Evolutionary conservation across 2,329 filamentous ascomycete genomes (phyloP).

Genomic region (Aspergillus hortae): DNA sequence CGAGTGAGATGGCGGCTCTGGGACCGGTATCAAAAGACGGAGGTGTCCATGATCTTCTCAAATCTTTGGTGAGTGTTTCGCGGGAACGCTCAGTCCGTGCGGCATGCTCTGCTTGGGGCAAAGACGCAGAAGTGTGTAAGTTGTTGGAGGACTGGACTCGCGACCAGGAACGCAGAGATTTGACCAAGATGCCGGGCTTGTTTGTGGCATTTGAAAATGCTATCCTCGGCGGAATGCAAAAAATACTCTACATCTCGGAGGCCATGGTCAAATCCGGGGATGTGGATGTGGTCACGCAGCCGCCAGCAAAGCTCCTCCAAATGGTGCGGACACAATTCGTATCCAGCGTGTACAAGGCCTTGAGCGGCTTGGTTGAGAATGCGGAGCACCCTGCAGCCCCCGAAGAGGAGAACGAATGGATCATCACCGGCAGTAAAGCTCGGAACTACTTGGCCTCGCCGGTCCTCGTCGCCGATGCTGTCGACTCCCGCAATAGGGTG

Average conservation of each 20-base stretch:
- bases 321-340: constrained; percentile 92
- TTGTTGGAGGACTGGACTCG: constrained; percentile 91
- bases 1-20: constrained; percentile 78
- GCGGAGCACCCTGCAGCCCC: constrained; percentile 72
- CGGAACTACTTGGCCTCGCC: constrained; percentile 30
- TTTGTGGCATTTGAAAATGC: constrained; percentile 84
- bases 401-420: constrained; percentile 53
- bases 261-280: constrained; percentile 71
- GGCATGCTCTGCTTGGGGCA: constrained; percentile 86
- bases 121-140: constrained; percentile 88
- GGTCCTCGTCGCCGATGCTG: constrained; percentile 46
- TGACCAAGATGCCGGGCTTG: constrained; percentile 84
- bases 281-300: constrained; percentile 76
- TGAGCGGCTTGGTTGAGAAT: constrained; percentile 96
- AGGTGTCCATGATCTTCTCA: constrained; percentile 67
- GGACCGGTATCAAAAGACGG: constrained; percentile 58
- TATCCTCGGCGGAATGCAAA: constrained; percentile 83
- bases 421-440: constrained; percentile 42
- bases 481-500: constrained; percentile 54
- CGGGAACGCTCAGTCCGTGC: constrained; percentile 83
- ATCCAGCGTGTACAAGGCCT: constrained; percentile 85
- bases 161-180: constrained; percentile 73
- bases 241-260: constrained; percentile 89
- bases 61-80: constrained; percentile 68
- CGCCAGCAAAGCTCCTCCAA: constrained; percentile 80